phyloP scores from a whole-genome alignment of 2,329 filamentous ascomycete genomes.

The Parastagonospora avenae region DNA sequence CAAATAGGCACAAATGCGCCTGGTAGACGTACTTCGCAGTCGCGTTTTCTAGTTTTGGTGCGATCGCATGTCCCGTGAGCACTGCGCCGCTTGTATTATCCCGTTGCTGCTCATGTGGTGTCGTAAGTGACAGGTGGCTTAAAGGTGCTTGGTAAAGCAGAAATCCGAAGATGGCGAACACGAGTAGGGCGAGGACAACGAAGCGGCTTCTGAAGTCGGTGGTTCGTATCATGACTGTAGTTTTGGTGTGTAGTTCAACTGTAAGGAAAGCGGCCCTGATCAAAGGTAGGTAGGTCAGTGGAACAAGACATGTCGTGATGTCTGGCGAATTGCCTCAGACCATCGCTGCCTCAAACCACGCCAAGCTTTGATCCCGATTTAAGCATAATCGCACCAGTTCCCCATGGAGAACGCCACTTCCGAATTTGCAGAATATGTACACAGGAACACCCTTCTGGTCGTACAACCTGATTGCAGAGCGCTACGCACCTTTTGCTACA shows the following conservation, averaged over 20 bases:
- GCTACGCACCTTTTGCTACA: conserved; percentile 23
- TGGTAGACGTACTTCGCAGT: conserved; percentile 64
- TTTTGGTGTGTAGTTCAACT: neutral
- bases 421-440: neutral
- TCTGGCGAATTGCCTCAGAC: conserved; percentile 3
- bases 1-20: conserved; percentile 7
- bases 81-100: conserved; percentile 30
- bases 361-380: conserved; percentile 15
- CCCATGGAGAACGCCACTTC: conserved; percentile 6
- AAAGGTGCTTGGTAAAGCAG: conserved; percentile 58
- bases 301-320: conserved; percentile 3
- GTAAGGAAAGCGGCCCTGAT: neutral
- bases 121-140: conserved; percentile 29
- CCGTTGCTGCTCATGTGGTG: conserved; percentile 19
- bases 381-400: conserved; percentile 5
- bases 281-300: neutral
- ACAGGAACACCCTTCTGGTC: too few species aligned
- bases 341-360: conserved; percentile 15
- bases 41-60: conserved; percentile 81
- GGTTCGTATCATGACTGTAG: conserved; percentile 33
- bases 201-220: conserved; percentile 43
- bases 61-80: conserved; percentile 72
- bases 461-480: neutral
- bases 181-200: conserved; percentile 56
- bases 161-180: conserved; percentile 61